Percentiles rank a stretch among this genome's conserved stretches.
Evolutionary conservation across 2,329 filamentous ascomycete species (phyloP).

Genomic region (Penicillium sp.): DNA sequence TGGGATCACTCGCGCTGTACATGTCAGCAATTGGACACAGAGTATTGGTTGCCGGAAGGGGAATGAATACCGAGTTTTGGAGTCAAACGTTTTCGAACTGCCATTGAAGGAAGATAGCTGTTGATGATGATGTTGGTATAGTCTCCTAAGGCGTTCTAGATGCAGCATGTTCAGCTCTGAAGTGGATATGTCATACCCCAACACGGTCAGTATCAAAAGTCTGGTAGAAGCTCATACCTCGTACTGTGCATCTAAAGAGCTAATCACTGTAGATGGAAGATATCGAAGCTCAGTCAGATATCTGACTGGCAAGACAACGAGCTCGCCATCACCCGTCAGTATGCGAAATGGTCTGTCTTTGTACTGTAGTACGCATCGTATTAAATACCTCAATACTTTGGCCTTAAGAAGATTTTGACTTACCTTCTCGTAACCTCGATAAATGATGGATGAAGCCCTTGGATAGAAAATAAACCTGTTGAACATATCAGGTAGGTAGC

Average conservation of each 20-base stretch:
- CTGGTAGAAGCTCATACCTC: slow-evolving; percentile 15
- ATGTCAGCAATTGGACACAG: background rate
- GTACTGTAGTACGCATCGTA: slow-evolving; percentile 22
- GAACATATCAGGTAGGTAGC: slow-evolving; percentile 23
- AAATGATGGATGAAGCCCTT: slow-evolving; percentile 22
- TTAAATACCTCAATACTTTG: too few species aligned
- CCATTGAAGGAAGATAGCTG: slow-evolving; percentile 24
- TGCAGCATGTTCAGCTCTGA: background rate
- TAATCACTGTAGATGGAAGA: slow-evolving; percentile 19
- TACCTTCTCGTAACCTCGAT: slow-evolving; percentile 28
- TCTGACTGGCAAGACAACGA: slow-evolving; percentile 28
- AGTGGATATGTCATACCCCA: background rate
- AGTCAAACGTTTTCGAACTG: slow-evolving; percentile 26
- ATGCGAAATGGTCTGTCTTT: slow-evolving; percentile 27
- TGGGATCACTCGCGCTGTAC: slow-evolving; percentile 24
- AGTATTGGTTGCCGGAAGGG: background rate
- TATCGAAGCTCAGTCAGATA: slow-evolving; percentile 27
- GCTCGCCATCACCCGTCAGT: slow-evolving; percentile 29
- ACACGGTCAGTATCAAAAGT: too few species aligned
- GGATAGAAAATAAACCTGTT: slow-evolving; percentile 28
- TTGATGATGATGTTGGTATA: slow-evolving; percentile 28
- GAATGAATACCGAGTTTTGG: slow-evolving; percentile 21
- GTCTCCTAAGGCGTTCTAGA: slow-evolving; percentile 28
- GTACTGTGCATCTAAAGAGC: slow-evolving; percentile 29
- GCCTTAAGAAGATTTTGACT: background rate